Evolutionary conservation across 495 filamentous ascomycete species (phyloP).

Genomic region (Aspergillus affinis): DNA sequence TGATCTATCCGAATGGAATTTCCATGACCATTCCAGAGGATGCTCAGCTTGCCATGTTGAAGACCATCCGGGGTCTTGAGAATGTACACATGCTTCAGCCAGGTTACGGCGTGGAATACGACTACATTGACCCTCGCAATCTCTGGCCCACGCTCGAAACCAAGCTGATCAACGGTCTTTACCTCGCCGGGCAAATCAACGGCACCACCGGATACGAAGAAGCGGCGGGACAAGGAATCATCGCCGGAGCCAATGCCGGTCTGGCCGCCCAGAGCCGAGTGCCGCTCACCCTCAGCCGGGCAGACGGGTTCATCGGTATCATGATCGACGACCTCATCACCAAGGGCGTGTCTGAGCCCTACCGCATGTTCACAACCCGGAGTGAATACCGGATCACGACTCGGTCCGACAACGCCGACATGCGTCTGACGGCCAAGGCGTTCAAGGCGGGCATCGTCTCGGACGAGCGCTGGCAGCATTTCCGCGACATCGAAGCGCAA

Average conservation of each 20-base stretch:
- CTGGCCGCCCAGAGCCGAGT: slow-evolving; percentile 65
- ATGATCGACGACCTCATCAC: slow-evolving; percentile 99
- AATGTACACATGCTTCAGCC: slow-evolving; percentile 92
- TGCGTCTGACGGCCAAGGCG: slow-evolving; percentile 78
- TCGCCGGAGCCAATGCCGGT: slow-evolving; percentile 93
- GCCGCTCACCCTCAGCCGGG: slow-evolving; percentile 68
- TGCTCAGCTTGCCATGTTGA: slow-evolving; percentile 79
- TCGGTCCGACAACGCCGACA: slow-evolving; percentile 90
- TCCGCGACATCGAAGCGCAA: slow-evolving; percentile 58
- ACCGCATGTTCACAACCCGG: slow-evolving; percentile 97
- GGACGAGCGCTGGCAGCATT: slow-evolving; percentile 74
- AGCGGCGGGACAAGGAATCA: slow-evolving; percentile 87
- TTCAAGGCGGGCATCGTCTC: slow-evolving; percentile 73
- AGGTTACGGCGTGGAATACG: slow-evolving; percentile 97
- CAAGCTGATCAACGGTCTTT: slow-evolving; percentile 85
- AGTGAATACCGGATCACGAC: slow-evolving; percentile 93
- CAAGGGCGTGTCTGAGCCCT: slow-evolving; percentile 94
- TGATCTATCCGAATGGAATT: slow-evolving; percentile 95
- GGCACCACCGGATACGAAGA: slow-evolving; percentile 98
- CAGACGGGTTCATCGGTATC: slow-evolving; percentile 94
- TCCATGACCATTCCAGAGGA: slow-evolving; percentile 93
- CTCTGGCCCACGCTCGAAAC: slow-evolving; percentile 88
- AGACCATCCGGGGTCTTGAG: slow-evolving; percentile 82
- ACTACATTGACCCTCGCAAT: slow-evolving; percentile 93
- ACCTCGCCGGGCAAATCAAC: slow-evolving; percentile 95